Base-by-base conservation (phyloP, 345 rosid genomes). In the Dipteronia dyeriana region DNA sequence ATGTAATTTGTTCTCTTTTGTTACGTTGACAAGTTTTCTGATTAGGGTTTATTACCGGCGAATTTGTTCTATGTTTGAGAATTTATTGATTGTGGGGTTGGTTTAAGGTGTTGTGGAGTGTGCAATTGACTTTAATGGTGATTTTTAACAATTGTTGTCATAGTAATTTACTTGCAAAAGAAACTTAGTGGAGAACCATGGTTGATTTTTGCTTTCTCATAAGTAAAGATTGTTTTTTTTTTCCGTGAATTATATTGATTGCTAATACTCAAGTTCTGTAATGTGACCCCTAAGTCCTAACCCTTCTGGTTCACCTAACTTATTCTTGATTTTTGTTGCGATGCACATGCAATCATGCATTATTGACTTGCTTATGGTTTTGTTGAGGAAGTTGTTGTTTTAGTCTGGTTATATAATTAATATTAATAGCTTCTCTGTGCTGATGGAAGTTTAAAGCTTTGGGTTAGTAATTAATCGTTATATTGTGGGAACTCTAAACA, bases 401-500 rank as follows among this genome's bases (percentile, higher is more conserved):
- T 53, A 68, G 54, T 45, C 34, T 68, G 9, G 62, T 66, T 67
- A 17, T 38, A 22, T 54, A 5, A 4, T 17, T 7, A 70, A 29
- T 10, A 16, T 0, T 38, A 23, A 51, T 74, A 7, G 62, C 45
- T 45, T 80, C 68, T 25, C 13, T 3, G 3, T 60, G 54, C n/a
- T 72, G 17, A 34, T 59, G 5, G 11, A 66, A 13, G 22, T 31
- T 45, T 31, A 64, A 64, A 64, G 47, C 61, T 66, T 75, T 41
- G 17, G 19, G 19, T 66, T 34, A 22, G 54, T 56, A 66, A 39
- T 75, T 34, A 13, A 22, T 23, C 34, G 13, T 23, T 80, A 20
- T 22, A 6, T 19, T 43, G 25, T 69, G 57, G 76, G 20, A 51
- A 77, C 75, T 66, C 66, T 73, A 25, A 73, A 79, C 86, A 94